Base-by-base conservation (phyloP, 805 yeast genomes). In the Kuraishia borneana region DNA sequence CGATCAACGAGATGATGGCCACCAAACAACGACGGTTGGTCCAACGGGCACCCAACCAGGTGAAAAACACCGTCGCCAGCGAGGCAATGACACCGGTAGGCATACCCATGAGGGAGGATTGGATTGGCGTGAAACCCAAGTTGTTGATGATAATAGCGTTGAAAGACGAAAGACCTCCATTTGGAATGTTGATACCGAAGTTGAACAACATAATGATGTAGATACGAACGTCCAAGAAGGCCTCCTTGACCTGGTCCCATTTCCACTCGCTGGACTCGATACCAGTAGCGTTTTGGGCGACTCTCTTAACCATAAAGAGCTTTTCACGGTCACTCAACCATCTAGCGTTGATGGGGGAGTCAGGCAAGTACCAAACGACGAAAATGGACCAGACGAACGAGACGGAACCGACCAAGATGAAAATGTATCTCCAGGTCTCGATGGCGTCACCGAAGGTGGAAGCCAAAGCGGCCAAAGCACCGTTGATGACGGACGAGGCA, bases 11-110 rank as follows among this genome's bases (percentile, higher is more conserved):
- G 6, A 68, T 61, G 16, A 76, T 65, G 2, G 77, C 74, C 41
- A 41, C 41, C 7, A 42, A 43, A 26, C 40, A 34, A 58, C 57
- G 51, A 65, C 66, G n/a, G 67, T 50, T 39, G 66, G 71, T 2
- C 73, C 62, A n/a, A 70, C 73, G 21, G 63, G 57, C 10, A 8
- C 23, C 23, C 23, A 32, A 68, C 26, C 30, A 46, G 13, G 48
- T 39, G 3, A 46, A 42, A 1, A 42, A 26, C n/a, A 68, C 36
- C 16, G 66, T 64, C 49, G 26, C 63, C 19, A 60, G 42, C 26
- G 60, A 67, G 26, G 70, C 61, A 5, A 70, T 61, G 2, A 54
- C 65, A 42, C 81, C 79, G 27, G 72, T 67, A 3, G 82, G 81
- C 58, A 71, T 61, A 47, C 73, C 79, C 43, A 70, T 50, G 19